Evolutionary conservation across 2,329 filamentous ascomycete species (phyloP).

Genomic region (Trichoderma atrobrunneum): DNA sequence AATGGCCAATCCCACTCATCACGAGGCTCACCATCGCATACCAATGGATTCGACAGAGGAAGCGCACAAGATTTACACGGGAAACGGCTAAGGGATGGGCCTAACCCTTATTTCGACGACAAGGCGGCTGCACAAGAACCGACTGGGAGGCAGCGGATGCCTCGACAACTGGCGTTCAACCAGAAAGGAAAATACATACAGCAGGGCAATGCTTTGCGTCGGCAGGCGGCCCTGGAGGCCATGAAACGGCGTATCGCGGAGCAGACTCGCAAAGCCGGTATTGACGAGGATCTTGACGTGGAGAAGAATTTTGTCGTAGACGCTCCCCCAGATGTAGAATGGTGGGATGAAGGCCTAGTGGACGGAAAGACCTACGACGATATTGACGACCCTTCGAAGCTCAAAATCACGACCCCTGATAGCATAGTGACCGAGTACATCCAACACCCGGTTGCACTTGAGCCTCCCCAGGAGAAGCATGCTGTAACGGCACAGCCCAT

Average conservation of each 20-base stretch:
- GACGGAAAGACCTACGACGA: conserved; percentile 71
- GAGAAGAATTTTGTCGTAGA: conserved; percentile 89
- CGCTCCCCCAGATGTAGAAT: conserved; percentile 83
- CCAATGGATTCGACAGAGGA: not conserved
- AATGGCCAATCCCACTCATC: conserved; percentile 20
- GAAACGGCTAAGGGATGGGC: conserved; percentile 13
- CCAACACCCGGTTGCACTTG: conserved; percentile 86
- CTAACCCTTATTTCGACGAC: conserved; percentile 81
- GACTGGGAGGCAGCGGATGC: conserved; percentile 60
- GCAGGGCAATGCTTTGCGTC: conserved; percentile 83
- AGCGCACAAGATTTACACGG: conserved; percentile 18
- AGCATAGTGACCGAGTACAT: conserved; percentile 87
- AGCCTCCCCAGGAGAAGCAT: conserved; percentile 87
- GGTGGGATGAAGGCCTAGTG: conserved; percentile 93
- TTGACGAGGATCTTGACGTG: conserved; percentile 84
- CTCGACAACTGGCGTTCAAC: conserved; percentile 83
- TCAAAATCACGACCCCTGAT: conserved; percentile 76
- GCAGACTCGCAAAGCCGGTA: conserved; percentile 82
- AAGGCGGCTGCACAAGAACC: conserved; percentile 59
- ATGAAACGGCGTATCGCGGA: conserved; percentile 94
- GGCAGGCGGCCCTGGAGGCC: conserved; percentile 83
- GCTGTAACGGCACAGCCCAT: conserved; percentile 79
- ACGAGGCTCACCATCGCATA: not conserved
- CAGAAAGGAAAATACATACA: conserved; percentile 96
- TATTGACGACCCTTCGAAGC: conserved; percentile 60